A percentile compares a stretch with the other conserved stretches of the same genome.
These are phyloP conservation scores for Piloderma croceum DNA, from an alignment of 768 basidiomycete species.

Conservation along the genomic window DNA sequence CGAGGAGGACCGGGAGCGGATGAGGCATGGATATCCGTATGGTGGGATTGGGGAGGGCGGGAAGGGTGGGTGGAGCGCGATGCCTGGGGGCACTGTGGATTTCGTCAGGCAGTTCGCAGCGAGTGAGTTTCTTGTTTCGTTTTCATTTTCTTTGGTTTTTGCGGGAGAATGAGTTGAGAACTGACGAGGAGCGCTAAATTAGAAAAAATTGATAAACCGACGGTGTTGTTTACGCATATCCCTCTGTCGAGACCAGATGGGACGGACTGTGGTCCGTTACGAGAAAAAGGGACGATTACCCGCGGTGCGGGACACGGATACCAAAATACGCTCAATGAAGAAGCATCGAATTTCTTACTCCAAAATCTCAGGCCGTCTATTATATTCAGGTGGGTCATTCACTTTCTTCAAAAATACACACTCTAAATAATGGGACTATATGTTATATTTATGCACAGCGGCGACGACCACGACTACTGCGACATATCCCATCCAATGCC, in stretches of 20 bases:
- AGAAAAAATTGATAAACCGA: slow-evolving; percentile 37
- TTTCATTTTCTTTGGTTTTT: no score
- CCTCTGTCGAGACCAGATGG: slow-evolving; percentile 74
- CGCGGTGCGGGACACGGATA: slow-evolving; percentile 76
- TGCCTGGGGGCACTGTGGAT: slow-evolving; percentile 47
- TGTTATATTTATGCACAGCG: slow-evolving; percentile 39
- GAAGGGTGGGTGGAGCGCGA: slow-evolving; percentile 47
- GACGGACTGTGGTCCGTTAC: slow-evolving; percentile 66
- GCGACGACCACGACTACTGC: slow-evolving; percentile 96
- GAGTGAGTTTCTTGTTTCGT: slow-evolving; percentile 1
- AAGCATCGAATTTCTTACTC: slow-evolving; percentile 63
- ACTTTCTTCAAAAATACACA: no score
- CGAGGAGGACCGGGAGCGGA: slow-evolving; percentile 63
- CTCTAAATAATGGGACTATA: slow-evolving; percentile 5
- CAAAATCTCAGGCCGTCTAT: slow-evolving; percentile 56
- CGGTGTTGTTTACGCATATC: slow-evolving; percentile 81
- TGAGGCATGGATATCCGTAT: slow-evolving; percentile 33
- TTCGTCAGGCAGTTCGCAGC: slow-evolving; percentile 42
- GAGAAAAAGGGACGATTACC: slow-evolving; percentile 70
- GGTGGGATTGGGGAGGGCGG: no score
- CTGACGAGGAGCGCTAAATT: slow-evolving; percentile 1
- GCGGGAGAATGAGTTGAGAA: neutral
- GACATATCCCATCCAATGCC: slow-evolving; percentile 53
- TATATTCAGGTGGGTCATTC: slow-evolving; percentile 60
- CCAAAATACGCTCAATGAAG: slow-evolving; percentile 73